phyloP scores from a whole-genome alignment of 2,329 filamentous ascomycete species.

The Claviceps pazoutovae region DNA sequence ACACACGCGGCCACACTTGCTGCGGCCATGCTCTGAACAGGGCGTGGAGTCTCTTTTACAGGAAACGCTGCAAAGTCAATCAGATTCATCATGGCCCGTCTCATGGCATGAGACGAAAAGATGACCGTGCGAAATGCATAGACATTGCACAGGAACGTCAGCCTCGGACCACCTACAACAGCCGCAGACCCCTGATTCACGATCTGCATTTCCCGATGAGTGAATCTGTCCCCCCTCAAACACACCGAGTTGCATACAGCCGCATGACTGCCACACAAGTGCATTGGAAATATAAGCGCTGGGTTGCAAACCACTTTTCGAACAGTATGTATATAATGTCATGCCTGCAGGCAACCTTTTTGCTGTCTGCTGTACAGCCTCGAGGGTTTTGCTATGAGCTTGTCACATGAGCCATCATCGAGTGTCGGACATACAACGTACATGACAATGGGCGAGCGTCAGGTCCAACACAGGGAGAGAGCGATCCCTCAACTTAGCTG shows the following conservation, averaged over 20 bases:
- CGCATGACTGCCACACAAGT: neutral
- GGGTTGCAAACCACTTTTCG: neutral
- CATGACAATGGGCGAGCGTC: slow-evolving; percentile 2
- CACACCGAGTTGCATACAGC: neutral
- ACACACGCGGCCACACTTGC: neutral
- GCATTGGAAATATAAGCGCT: neutral
- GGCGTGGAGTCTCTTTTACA: neutral
- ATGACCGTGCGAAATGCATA: neutral
- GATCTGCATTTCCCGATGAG: neutral
- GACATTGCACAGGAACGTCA: slow-evolving; percentile 1
- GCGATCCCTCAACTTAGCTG: slow-evolving; percentile 8
- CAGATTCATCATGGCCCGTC: neutral
- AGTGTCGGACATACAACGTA: neutral
- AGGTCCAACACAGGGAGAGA: slow-evolving; percentile 1
- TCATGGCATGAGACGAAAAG: neutral
- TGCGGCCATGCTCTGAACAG: neutral
- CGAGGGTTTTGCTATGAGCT: neutral
- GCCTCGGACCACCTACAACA: neutral
- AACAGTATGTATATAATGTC: slow-evolving; percentile 1
- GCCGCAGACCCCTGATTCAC: neutral
- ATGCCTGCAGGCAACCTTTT: neutral
- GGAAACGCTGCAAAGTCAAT: neutral
- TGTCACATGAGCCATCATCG: neutral
- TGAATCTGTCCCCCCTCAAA: neutral
- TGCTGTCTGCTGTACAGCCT: neutral